A percentile compares a stretch with the other conserved stretches of the same genome.
Evolutionary conservation across 2,329 filamentous ascomycete genomes (phyloP).

Genomic region (Coniochaeta sp.): DNA sequence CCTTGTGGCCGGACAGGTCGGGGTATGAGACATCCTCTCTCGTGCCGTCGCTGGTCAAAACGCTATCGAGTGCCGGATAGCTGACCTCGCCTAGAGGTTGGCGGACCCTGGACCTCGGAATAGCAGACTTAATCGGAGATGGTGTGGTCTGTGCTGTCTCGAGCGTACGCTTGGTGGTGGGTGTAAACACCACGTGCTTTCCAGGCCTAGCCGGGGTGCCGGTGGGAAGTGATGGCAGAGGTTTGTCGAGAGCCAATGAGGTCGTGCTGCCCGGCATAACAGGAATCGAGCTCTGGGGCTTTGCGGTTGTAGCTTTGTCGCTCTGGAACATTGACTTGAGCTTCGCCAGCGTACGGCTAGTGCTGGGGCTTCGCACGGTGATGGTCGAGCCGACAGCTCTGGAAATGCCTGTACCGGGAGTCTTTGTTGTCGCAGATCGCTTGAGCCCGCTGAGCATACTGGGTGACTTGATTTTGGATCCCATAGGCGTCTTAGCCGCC

Average conservation of each 20-base stretch:
- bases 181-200: slow-evolving; percentile 78
- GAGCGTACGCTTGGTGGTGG: slow-evolving; percentile 49
- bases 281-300: slow-evolving; percentile 41
- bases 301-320: slow-evolving; percentile 28
- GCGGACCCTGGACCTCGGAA: slow-evolving; percentile 29
- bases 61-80: slow-evolving; percentile 25
- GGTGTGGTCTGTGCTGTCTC: slow-evolving; percentile 41
- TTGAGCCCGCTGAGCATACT: slow-evolving; percentile 39
- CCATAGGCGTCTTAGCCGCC: slow-evolving; percentile 41
- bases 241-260: background rate
- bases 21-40: slow-evolving; percentile 17
- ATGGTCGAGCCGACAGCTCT: slow-evolving; percentile 17
- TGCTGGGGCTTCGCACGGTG: slow-evolving; percentile 36
- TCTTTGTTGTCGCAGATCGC: slow-evolving; percentile 47
- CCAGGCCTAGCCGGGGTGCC: slow-evolving; percentile 37
- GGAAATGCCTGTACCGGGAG: slow-evolving; percentile 14
- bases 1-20: slow-evolving; percentile 12
- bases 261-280: slow-evolving; percentile 22
- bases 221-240: background rate
- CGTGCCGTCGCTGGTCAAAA: slow-evolving; percentile 17
- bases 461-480: slow-evolving; percentile 45
- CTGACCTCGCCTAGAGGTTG: slow-evolving; percentile 20
- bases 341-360: slow-evolving; percentile 37
- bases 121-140: slow-evolving; percentile 45
- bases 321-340: slow-evolving; percentile 51